Evolutionary conservation across 148 eudicot species (phyloP).

Genomic region (Selenicereus undatus): DNA sequence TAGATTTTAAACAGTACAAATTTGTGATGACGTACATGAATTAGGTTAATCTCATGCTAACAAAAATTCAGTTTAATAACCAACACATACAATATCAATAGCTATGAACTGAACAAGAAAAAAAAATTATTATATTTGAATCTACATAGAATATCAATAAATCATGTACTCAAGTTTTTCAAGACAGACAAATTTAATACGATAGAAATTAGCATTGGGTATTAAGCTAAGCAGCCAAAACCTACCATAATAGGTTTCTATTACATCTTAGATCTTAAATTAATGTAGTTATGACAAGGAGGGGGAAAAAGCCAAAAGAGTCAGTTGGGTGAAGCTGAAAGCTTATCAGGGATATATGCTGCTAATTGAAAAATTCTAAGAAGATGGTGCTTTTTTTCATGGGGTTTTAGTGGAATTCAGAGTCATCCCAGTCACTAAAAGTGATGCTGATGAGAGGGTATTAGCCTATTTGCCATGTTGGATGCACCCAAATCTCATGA

Average conservation of each 20-base stretch:
- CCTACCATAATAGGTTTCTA: not conserved
- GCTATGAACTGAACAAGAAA: too few species aligned
- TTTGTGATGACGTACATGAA: too few species aligned
- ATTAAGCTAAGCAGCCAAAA: too few species aligned
- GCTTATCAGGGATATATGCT: not conserved
- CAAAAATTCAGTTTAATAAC: too few species aligned
- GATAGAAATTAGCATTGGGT: too few species aligned
- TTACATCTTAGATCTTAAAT: not conserved
- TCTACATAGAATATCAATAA: too few species aligned
- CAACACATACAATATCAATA: too few species aligned
- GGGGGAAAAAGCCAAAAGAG: not conserved
- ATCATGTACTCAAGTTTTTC: too few species aligned
- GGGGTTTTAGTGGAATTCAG: conserved; percentile 41
- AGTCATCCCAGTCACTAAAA: conserved; percentile 36
- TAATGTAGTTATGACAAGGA: not conserved
- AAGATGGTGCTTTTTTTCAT: conserved; percentile 24
- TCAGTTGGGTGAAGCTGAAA: conserved; percentile 12
- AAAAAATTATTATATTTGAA: too few species aligned
- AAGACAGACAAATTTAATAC: too few species aligned
- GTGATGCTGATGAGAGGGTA: conserved; percentile 35
- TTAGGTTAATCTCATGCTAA: too few species aligned
- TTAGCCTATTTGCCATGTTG: conserved; percentile 47
- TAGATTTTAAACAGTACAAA: too few species aligned
- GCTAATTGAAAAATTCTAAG: conserved; percentile 11
- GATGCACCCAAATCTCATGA: conserved; percentile 29